Evolutionary conservation across 257 asterid genomes (phyloP).

Genomic region (Leptodermis oblonga): DNA sequence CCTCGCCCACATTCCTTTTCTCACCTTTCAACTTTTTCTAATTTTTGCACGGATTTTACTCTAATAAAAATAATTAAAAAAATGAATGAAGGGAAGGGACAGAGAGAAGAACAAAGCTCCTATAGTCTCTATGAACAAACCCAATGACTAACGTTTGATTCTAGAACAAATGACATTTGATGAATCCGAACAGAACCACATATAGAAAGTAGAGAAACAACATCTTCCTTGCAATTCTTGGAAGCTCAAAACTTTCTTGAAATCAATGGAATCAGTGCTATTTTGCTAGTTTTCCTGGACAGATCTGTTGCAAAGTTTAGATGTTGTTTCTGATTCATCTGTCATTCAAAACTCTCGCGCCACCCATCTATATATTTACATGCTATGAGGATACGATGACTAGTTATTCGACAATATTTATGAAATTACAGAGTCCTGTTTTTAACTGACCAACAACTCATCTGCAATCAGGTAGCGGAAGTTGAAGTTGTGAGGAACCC

Average conservation of each 20-base stretch:
- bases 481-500: slow-evolving; percentile 64
- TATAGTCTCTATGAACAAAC: background rate
- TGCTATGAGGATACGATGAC: slow-evolving; percentile 1
- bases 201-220: background rate
- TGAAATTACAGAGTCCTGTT: background rate
- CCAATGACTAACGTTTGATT: background rate
- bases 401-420: background rate
- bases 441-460: slow-evolving; percentile 46
- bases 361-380: background rate
- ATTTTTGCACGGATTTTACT: too few relatives aligned
- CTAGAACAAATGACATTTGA: slow-evolving; percentile 31
- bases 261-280: background rate
- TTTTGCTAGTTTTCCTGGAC: too few relatives aligned
- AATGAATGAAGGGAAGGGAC: too few relatives aligned
- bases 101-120: too few relatives aligned
- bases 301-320: too few relatives aligned
- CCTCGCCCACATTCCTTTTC: too few relatives aligned
- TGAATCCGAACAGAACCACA: slow-evolving; percentile 30
- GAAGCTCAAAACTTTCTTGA: background rate
- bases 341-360: slow-evolving; percentile 29
- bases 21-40: too few relatives aligned
- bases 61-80: too few relatives aligned
- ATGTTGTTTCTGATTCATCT: slow-evolving; percentile 35
- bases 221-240: background rate
- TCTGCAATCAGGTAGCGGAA: slow-evolving; percentile 55